These are phyloP conservation scores for Clohesyomyces aquaticus DNA, from an alignment of 495 filamentous ascomycete species.

Conservation along the genomic window DNA sequence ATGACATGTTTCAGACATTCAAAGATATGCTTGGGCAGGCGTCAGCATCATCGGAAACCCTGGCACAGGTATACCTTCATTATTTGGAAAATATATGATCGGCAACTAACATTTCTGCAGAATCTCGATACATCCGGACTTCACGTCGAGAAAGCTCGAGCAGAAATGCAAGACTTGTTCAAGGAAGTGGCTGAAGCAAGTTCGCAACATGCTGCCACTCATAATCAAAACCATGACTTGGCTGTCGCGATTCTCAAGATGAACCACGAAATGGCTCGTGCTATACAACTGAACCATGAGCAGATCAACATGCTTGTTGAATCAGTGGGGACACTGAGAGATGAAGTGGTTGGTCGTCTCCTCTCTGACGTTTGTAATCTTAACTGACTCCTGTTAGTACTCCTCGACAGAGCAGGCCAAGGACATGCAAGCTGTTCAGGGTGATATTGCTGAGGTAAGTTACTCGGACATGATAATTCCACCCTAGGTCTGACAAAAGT, in stretches of 20 bases:
- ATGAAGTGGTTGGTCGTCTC: background rate
- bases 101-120: background rate
- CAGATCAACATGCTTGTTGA: background rate
- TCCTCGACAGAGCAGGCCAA: background rate
- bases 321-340: background rate
- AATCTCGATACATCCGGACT: background rate
- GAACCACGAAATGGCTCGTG: constrained; percentile 45
- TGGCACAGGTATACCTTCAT: constrained; percentile 1
- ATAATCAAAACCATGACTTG: background rate
- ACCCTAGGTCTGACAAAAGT: background rate
- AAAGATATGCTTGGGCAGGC: background rate
- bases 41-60: background rate
- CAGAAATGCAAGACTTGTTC: background rate
- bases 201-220: background rate
- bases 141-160: background rate
- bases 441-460: background rate
- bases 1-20: background rate
- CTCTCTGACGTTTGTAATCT: background rate
- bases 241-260: constrained; percentile 34
- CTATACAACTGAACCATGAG: background rate
- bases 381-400: constrained; percentile 1
- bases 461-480: background rate
- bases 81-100: background rate
- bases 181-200: constrained; percentile 3
- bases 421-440: background rate